Conservation (phyloP, 2,329 filamentous ascomycete species). For the Aspergillus sp. region DNA sequence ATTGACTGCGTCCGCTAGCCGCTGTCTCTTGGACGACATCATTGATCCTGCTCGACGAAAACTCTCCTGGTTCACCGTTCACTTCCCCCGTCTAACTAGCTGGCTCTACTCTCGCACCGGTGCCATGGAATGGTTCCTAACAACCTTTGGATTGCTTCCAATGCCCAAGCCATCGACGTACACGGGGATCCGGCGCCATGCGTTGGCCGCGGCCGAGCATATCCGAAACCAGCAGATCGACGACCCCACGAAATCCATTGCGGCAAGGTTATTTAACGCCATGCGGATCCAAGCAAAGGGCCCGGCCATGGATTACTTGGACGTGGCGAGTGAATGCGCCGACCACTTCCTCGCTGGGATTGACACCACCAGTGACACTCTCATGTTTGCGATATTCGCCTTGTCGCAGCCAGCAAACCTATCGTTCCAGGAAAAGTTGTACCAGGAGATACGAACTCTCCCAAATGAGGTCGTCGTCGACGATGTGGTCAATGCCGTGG, state of each 20-base stretch:
- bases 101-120: constrained; percentile 51
- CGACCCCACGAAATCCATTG: constrained; percentile 19
- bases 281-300: constrained; percentile 12
- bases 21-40: constrained; percentile 49
- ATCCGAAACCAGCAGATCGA: background rate
- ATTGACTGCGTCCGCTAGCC: constrained; percentile 36
- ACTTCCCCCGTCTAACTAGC: constrained; percentile 45
- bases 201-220: background rate
- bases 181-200: constrained; percentile 50
- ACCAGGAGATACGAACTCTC: constrained; percentile 41
- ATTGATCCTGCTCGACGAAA: constrained; percentile 46
- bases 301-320: constrained; percentile 38
- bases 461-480: constrained; percentile 21
- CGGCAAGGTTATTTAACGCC: constrained; percentile 7
- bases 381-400: constrained; percentile 53
- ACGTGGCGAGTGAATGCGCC: constrained; percentile 54
- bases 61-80: constrained; percentile 52
- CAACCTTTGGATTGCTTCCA: constrained; percentile 40
- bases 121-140: constrained; percentile 29
- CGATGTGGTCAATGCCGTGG: constrained; percentile 36
- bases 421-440: constrained; percentile 46
- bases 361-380: constrained; percentile 53
- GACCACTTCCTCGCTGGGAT: constrained; percentile 56
- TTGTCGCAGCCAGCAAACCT: constrained; percentile 47
- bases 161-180: constrained; percentile 53